Evolutionary conservation across 768 basidiomycete genomes (phyloP), one percentile per base, ranked within the genome.

Genomic region (Hydnomerulius pinastri): DNA sequence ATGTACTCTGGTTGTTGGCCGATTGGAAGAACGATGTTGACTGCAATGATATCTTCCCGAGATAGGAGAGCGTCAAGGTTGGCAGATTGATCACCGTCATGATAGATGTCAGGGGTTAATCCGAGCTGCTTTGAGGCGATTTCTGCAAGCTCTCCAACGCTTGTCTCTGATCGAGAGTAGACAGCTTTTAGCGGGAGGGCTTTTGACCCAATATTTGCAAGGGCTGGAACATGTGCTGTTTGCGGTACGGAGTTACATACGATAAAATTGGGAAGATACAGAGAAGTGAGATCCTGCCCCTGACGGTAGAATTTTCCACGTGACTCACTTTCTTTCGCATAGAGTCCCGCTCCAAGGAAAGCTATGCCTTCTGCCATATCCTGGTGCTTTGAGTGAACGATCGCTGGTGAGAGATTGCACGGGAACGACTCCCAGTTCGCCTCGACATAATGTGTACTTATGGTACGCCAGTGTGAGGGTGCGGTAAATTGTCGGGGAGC

Each of bases 211-310:
- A 88, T 74, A 2, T 69, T 65, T 20, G 76, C 77, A 43, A 93
- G 75, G 13, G 86, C 83, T 29, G 91, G 91, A n/a, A 93, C 74
- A 67, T 95, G 87, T 24, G 90, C 89, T 83, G 69, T 56, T 57
- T 33, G 39, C 27, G 51, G 30, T 13, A 33, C 82, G 83, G 83
- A 82, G 86, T 84, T 83, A 82, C 86, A 87, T 85, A 88, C 82
- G 85, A 85, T 86, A 91, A 90, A 90, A 87, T 91, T 90, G 90
- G 88, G 92, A 91, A 89, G 86, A 92, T 92, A 92, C 90, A 92
- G 91, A 94, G 91, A 93, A 93, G 91, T n/a, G n/a, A n/a, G n/a
- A n/a, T n/a, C n/a, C n/a, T n/a, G n/a, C n/a, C 8, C 29, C 29
- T 30, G 29, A 30, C 13, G n/a, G n/a, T n/a, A n/a, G n/a, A 30